phyloP scores from a whole-genome alignment of 78 protist species.

The Cyanophora paradoxa region DNA sequence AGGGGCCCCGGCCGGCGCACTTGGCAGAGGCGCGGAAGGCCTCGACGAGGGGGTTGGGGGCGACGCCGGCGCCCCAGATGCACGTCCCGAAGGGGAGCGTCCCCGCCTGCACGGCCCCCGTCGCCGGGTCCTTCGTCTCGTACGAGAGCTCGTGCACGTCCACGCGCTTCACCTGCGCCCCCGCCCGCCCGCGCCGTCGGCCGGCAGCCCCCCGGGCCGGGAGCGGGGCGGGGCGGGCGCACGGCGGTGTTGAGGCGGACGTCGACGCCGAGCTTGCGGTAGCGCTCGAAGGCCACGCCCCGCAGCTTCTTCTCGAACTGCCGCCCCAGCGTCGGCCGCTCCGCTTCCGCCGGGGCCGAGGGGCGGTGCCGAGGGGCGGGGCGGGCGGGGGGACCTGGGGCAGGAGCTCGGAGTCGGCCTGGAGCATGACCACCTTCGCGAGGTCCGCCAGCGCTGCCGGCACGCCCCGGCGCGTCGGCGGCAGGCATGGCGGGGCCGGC shows the following conservation, averaged over 20 bases:
- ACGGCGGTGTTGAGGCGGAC: neutral
- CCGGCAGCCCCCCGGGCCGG: too few relatives aligned
- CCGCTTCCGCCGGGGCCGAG: too few relatives aligned
- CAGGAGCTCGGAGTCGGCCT: neutral
- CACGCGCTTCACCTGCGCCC: too few relatives aligned
- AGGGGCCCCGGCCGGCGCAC: too few relatives aligned
- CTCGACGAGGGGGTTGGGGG: neutral
- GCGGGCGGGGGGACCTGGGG: too few relatives aligned
- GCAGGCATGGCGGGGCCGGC: too few relatives aligned
- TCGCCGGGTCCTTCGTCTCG: neutral
- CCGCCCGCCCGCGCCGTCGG: too few relatives aligned
- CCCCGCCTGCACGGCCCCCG: neutral
- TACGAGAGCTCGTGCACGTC: too few relatives aligned
- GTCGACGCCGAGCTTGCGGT: neutral
- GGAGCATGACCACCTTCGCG: neutral
- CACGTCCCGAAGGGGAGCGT: neutral
- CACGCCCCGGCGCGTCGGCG: neutral
- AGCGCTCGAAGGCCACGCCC: neutral
- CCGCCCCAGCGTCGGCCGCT: too few relatives aligned
- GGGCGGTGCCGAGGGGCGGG: too few relatives aligned
- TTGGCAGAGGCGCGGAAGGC: neutral
- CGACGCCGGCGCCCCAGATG: neutral
- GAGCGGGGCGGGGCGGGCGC: neutral
- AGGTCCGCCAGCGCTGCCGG: neutral
- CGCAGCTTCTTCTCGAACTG: neutral